Percentiles rank a stretch among this genome's conserved stretches.
These are phyloP conservation scores for Nymphaea thermarum DNA, from an alignment of 164 flowering plant species.

Conservation along the genomic window DNA sequence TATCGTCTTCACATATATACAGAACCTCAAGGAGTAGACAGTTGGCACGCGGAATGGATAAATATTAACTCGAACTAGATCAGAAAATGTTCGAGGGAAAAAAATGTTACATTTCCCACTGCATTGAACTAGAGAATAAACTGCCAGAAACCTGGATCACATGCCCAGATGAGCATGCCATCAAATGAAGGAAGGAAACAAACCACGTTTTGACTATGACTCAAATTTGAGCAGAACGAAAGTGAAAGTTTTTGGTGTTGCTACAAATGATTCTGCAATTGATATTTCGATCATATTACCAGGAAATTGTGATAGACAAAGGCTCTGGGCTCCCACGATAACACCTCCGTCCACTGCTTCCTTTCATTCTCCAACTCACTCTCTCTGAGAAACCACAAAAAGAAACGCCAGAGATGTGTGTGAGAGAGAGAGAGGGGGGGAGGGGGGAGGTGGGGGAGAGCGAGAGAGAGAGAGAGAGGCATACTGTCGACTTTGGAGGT, in stretches of 20 bases:
- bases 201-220: too few relatives aligned
- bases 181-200: background rate
- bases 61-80: too few relatives aligned
- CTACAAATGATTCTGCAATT: background rate
- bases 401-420: background rate
- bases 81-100: too few relatives aligned
- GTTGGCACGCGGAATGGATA: too few relatives aligned
- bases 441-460: background rate
- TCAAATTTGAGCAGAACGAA: too few relatives aligned
- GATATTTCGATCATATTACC: constrained; percentile 20
- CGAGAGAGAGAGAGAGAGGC: background rate
- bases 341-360: constrained; percentile 71
- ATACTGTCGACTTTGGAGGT: background rate
- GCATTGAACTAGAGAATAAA: background rate
- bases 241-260: background rate
- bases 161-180: background rate
- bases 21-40: too few relatives aligned
- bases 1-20: too few relatives aligned
- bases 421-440: background rate
- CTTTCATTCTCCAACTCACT: constrained; percentile 17
- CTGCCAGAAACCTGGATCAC: background rate
- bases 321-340: constrained; percentile 98
- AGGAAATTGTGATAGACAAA: constrained; percentile 76
- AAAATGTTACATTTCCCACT: background rate
- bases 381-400: background rate